A percentile compares a stretch with the other conserved stretches of the same genome.
Conservation (phyloP, 805 yeast genomes). For the Candida manassasensis region DNA sequence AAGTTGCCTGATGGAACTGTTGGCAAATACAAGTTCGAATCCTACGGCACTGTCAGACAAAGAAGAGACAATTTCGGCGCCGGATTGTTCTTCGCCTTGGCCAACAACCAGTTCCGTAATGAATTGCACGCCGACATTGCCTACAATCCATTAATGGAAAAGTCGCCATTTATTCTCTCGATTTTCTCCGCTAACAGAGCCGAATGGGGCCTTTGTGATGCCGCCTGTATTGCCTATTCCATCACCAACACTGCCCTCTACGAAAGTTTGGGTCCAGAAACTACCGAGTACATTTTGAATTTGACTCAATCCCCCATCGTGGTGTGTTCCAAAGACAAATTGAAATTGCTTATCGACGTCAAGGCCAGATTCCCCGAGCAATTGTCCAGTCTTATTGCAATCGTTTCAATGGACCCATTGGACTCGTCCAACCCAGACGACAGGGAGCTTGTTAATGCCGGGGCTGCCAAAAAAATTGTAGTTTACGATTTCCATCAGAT, state of each 20-base stretch:
- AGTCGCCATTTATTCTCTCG: conserved; percentile 43
- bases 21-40: conserved; percentile 27
- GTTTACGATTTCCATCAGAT: conserved; percentile 28
- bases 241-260: conserved; percentile 26
- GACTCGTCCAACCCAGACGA: conserved; percentile 21
- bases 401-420: conserved; percentile 38
- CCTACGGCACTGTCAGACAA: conserved; percentile 19
- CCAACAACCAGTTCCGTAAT: conserved; percentile 29
- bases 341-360: conserved; percentile 23
- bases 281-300: conserved; percentile 59
- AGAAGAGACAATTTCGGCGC: conserved; percentile 32
- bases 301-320: conserved; percentile 56
- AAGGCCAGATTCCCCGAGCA: conserved; percentile 20
- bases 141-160: conserved; percentile 9
- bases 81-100: conserved; percentile 30
- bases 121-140: conserved; percentile 22
- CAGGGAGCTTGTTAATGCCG: conserved; percentile 16
- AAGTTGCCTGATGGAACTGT: conserved; percentile 21
- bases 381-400: conserved; percentile 25
- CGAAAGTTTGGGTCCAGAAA: conserved; percentile 43
- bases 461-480: conserved; percentile 14
- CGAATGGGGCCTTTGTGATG: conserved; percentile 68
- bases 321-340: conserved; percentile 32
- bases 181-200: conserved; percentile 54
- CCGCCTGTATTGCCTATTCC: conserved; percentile 57